Conservation (phyloP, 345 rosid species). For the Populus deltoides region DNA sequence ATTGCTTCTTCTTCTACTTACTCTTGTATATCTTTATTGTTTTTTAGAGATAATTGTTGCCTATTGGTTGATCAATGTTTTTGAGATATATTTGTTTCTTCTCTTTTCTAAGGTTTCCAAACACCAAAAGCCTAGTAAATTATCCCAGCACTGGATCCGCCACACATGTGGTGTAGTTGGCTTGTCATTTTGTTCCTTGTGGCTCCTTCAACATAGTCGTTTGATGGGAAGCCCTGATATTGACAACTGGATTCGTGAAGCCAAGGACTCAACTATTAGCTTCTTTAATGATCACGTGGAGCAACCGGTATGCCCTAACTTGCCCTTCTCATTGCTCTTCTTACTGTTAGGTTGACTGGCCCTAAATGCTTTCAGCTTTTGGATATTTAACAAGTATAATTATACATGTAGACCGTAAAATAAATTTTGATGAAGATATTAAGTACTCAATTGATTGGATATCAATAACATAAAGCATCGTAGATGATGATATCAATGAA, state of each 20-base stretch:
- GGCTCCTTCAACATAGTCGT: conserved; percentile 85
- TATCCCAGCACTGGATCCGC: conserved; percentile 68
- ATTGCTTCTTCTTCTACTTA: not conserved
- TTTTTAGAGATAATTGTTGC: not conserved
- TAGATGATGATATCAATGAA: not conserved
- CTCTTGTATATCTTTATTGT: too few species aligned
- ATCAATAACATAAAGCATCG: not conserved
- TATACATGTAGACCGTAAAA: not conserved
- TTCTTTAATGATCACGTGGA: conserved; percentile 86
- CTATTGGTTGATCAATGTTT: conserved; percentile 1
- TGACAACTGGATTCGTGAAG: conserved; percentile 84
- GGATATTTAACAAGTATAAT: too few species aligned
- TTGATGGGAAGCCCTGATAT: conserved; percentile 91
- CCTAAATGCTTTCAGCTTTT: not conserved
- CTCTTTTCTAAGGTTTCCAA: conserved; percentile 54
- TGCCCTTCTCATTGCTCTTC: conserved; percentile 15
- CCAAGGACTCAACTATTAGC: conserved; percentile 60
- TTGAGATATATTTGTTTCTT: not conserved
- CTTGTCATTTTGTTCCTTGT: conserved; percentile 63
- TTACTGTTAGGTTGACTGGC: not conserved
- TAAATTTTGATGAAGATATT: not conserved
- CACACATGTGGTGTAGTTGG: conserved; percentile 86
- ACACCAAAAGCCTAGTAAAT: conserved; percentile 68
- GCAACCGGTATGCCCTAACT: conserved; percentile 65
- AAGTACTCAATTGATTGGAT: not conserved